Evolutionary conservation across 2,329 filamentous ascomycete species (phyloP).

Genomic region (Neonectria sp.): DNA sequence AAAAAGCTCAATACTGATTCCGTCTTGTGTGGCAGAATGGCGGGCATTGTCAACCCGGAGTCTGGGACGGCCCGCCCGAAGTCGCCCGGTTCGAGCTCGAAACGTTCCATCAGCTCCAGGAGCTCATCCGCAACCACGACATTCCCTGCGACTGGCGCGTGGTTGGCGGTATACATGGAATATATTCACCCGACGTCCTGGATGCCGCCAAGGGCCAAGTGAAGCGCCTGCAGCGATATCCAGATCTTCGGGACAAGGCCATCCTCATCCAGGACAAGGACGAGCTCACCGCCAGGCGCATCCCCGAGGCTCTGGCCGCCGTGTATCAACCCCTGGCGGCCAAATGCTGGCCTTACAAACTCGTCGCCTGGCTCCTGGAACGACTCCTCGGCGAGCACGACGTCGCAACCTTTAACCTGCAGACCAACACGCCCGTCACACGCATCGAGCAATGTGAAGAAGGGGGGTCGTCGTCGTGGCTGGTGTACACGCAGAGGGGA

Average conservation of each 20-base stretch:
- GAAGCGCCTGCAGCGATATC: not conserved
- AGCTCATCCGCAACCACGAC: not conserved
- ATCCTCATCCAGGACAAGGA: not conserved
- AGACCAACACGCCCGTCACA: not conserved
- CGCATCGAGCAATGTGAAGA: not conserved
- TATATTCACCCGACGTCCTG: not conserved
- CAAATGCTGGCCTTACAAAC: slow-evolving; percentile 1
- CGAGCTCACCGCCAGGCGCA: not conserved
- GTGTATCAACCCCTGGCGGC: not conserved
- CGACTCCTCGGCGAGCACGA: not conserved
- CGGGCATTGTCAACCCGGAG: not conserved
- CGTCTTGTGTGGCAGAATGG: not conserved
- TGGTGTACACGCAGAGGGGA: not conserved
- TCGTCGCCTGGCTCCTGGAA: slow-evolving; percentile 2
- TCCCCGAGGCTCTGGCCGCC: not conserved
- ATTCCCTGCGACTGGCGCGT: not conserved
- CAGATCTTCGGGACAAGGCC: not conserved
- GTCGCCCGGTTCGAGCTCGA: not conserved
- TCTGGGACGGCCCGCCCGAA: not conserved
- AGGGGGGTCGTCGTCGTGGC: not conserved
- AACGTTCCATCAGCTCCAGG: not conserved
- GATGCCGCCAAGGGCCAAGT: not conserved
- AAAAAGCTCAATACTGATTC: not conserved
- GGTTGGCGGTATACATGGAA: not conserved
- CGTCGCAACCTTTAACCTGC: not conserved